Evolutionary conservation across 805 yeast species (phyloP).

Genomic region (Kuraishia molischiana): DNA sequence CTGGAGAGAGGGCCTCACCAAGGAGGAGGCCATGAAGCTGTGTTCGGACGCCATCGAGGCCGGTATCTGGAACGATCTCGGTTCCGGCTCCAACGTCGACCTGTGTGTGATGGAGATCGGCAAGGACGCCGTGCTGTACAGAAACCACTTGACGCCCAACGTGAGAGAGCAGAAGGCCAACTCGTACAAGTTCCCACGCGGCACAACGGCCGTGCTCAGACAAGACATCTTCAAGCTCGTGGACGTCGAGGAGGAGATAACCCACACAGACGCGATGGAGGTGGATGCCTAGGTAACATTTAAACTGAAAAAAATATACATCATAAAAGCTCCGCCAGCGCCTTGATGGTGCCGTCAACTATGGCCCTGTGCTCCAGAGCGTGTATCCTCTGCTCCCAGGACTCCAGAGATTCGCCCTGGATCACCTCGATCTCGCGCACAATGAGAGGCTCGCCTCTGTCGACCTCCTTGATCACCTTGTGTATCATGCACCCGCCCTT

Average conservation of each 20-base stretch:
- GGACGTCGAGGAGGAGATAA: conserved; percentile 58
- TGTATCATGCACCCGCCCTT: conserved; percentile 96
- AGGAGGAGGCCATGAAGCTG: conserved; percentile 84
- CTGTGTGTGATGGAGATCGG: conserved; percentile 94
- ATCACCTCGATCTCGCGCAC: conserved; percentile 67
- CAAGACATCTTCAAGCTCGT: conserved; percentile 56
- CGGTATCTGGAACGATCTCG: conserved; percentile 98
- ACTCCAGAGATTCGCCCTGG: conserved; percentile 68
- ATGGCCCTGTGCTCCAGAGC: conserved; percentile 80
- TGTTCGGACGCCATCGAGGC: conserved; percentile 92
- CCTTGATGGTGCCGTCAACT: conserved; percentile 78
- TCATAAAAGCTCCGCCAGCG: conserved; percentile 31
- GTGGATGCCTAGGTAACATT: conserved; percentile 25
- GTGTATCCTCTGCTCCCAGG: conserved; percentile 79
- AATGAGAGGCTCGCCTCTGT: conserved; percentile 82
- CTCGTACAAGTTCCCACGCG: conserved; percentile 79
- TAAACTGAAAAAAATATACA: not conserved
- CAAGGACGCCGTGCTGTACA: conserved; percentile 71
- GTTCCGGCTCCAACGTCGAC: conserved; percentile 97
- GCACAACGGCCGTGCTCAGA: conserved; percentile 84
- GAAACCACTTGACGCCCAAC: conserved; percentile 90
- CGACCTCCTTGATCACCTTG: conserved; percentile 92
- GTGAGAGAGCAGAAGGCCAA: conserved; percentile 73
- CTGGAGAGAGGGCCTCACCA: conserved; percentile 72
- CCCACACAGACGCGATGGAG: conserved; percentile 41